These are phyloP conservation scores for Ascochyta koolunga DNA, from an alignment of 2,329 filamentous ascomycete genomes.

Conservation along the genomic window DNA sequence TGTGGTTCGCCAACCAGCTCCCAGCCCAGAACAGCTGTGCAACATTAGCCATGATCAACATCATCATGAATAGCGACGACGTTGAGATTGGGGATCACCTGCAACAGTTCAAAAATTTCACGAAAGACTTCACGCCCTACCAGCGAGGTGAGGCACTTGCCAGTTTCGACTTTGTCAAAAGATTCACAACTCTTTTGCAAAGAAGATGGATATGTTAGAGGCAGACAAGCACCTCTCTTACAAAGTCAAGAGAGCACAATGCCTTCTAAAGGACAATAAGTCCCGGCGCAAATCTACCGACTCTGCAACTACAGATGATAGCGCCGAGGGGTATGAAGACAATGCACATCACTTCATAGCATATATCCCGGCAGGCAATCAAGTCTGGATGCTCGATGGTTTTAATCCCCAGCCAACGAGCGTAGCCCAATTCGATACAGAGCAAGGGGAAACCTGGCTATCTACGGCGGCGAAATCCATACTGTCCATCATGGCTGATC, in stretches of 20 bases:
- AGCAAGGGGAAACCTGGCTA: conserved; percentile 66
- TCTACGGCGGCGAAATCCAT: conserved; percentile 68
- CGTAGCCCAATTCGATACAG: conserved; percentile 54
- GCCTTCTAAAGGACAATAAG: conserved; percentile 43
- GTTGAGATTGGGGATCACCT: conserved; percentile 74
- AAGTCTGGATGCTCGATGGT: conserved; percentile 89
- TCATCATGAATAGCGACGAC: conserved; percentile 77
- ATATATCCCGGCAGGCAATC: conserved; percentile 76
- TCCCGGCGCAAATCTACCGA: conserved; percentile 30
- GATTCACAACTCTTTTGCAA: conserved; percentile 86
- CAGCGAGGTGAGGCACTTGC: conserved; percentile 78
- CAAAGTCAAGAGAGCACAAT: conserved; percentile 55
- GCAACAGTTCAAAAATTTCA: conserved; percentile 73
- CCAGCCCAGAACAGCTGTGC: conserved; percentile 76
- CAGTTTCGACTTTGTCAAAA: conserved; percentile 77
- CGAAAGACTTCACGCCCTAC: conserved; percentile 70
- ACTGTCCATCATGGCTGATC: conserved; percentile 68
- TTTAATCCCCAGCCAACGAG: conserved; percentile 73
- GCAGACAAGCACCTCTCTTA: conserved; percentile 74
- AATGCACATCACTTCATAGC: conserved; percentile 86
- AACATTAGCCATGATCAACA: conserved; percentile 90
- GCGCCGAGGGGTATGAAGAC: conserved; percentile 59
- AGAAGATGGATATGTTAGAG: conserved; percentile 65
- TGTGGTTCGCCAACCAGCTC: conserved; percentile 97
- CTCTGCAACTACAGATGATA: conserved; percentile 43